phyloP scores from a whole-genome alignment of 495 filamentous ascomycete species.

The Penicillium cataractarum region DNA sequence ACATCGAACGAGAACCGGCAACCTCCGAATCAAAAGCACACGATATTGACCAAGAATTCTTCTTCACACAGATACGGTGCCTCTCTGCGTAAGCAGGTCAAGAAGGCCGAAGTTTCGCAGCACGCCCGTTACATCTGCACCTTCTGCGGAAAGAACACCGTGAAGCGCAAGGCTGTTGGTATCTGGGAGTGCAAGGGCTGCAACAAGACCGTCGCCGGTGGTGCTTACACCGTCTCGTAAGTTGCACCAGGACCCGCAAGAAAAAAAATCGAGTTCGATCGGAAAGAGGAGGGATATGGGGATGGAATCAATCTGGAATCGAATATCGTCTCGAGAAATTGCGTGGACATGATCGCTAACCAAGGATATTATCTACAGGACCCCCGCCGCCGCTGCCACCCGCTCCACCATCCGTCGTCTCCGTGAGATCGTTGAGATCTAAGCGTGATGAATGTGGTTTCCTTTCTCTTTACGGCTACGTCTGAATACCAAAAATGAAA shows the following conservation, averaged over 20 bases:
- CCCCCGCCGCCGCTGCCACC: conserved; percentile 93
- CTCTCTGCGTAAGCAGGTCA: conserved; percentile 99
- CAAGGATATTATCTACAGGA: conserved; percentile 58
- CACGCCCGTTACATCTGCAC: conserved; percentile 88
- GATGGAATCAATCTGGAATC: not conserved
- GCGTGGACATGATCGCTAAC: conserved; percentile 11
- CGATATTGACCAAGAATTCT: conserved; percentile 33
- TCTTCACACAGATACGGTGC: conserved; percentile 81
- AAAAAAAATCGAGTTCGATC: not conserved
- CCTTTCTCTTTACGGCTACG: conserved; percentile 45
- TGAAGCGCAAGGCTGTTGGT: conserved; percentile 89
- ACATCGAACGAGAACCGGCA: conserved; percentile 19
- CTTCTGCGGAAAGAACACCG: conserved; percentile 94
- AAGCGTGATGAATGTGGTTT: conserved; percentile 54
- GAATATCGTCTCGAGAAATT: not conserved
- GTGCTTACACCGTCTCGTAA: conserved; percentile 96
- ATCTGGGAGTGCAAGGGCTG: conserved; percentile 96
- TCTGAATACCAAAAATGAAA: conserved; percentile 51
- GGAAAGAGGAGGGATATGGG: not conserved
- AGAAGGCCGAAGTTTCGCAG: conserved; percentile 99
- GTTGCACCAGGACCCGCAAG: conserved; percentile 43
- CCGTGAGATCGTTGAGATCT: conserved; percentile 97
- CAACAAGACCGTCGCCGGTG: conserved; percentile 93
- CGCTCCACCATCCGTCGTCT: conserved; percentile 97
- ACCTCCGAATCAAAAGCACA: conserved; percentile 16